Evolutionary conservation across 2,329 filamentous ascomycete species (phyloP).

Genomic region (Hymenoscyphus infarciens): DNA sequence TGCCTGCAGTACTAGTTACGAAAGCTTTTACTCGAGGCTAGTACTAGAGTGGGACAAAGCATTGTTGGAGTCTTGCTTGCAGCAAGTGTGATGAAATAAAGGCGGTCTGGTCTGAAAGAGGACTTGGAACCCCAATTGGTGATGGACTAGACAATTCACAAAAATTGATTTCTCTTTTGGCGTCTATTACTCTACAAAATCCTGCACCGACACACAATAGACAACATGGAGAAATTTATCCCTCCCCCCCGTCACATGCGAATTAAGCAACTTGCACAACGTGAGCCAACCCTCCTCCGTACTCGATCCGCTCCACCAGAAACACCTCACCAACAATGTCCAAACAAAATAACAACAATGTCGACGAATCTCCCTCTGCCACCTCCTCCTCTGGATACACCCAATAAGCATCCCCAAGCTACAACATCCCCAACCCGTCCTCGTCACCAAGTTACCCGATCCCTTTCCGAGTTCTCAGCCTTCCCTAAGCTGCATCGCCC

Average conservation of each 20-base stretch:
- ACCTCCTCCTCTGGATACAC: conserved; percentile 7
- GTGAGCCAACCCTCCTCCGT: neutral
- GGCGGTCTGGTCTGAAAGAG: conserved; percentile 1
- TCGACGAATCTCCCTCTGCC: conserved; percentile 7
- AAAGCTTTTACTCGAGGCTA: neutral
- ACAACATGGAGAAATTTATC: neutral
- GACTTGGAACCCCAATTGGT: neutral
- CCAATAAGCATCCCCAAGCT: neutral
- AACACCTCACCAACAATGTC: neutral
- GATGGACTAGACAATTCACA: neutral
- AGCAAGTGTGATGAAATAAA: conserved; percentile 1
- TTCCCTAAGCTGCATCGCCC: conserved; percentile 37
- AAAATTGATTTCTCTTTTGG: neutral
- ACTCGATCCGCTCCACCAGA: neutral
- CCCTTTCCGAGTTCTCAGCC: conserved; percentile 29
- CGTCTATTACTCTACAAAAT: too few species aligned
- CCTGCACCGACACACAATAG: too few species aligned
- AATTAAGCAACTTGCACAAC: conserved; percentile 14
- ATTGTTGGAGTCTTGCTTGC: neutral
- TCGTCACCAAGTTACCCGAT: conserved; percentile 52
- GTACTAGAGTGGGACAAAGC: neutral
- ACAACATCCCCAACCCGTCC: conserved; percentile 36
- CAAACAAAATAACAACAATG: conserved; percentile 4
- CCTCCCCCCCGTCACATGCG: neutral
- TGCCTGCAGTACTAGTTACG: neutral